Base-by-base conservation (phyloP, 129 eudicot genomes). In the Logfia minima region DNA sequence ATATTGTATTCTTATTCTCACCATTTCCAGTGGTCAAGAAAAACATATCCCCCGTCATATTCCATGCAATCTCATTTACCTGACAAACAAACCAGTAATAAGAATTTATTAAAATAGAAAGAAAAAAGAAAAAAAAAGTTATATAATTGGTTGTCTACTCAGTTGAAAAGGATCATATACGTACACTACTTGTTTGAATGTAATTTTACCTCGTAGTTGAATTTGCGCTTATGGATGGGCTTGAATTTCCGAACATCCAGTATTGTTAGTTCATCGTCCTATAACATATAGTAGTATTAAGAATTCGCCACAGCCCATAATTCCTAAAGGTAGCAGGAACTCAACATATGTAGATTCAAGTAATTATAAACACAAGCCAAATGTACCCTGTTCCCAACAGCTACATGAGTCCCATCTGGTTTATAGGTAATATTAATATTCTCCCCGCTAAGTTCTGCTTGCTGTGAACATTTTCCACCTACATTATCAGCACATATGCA, bases 11-110 rank as follows among this genome's bases (percentile, higher is more conserved):
- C 18, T 62, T 76, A 24, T 73, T 60, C 90, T 87, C 79, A 94
- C 99, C 99, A 82, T 89, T 89, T 31, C 99, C 99, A 1, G 99
- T 94, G 28, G 99, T 94, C 79, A 94, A 76, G 82, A 91, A 94
- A 88, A 94, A 94, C 97, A 87, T 87, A 29, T 94, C 97, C 68
- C 99, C 99, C 0, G 83, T 80, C 88, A 85, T 82, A 81, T 89
- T 92, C 97, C 99, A 94, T 19, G 99, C 99, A 68, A 94, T 87
- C 90, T 94, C 99, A 80, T 94, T 94, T 74, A 94, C 98, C 98
- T 94, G 77, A 74, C 22, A 78, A 79, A 52, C 2, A 63, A 71
- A 68, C 9, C 70, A 68, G 35, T 41, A 29, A 16, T 41, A 29
- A 16, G 6, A 16, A 43, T 29, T 26, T 26, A 24, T 23, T 2